Percentiles rank a stretch among this genome's conserved stretches.
phyloP scores from a whole-genome alignment of 1,284 basidiomycete species.

The Rhizoctonia solani region DNA sequence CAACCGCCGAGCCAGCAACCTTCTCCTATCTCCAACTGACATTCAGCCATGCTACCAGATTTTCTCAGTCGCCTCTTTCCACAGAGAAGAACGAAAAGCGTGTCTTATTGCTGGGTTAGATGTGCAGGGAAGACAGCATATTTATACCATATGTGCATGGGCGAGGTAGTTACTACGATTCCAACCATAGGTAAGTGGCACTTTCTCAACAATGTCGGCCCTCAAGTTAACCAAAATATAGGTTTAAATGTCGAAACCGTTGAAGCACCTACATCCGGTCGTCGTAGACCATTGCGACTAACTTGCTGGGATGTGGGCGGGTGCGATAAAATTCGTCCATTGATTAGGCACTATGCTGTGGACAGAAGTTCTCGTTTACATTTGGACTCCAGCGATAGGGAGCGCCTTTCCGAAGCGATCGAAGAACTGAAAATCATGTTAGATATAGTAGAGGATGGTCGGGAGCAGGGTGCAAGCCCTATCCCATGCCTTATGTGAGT shows the following conservation, averaged over 20 bases:
- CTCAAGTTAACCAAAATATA: background rate
- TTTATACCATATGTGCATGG: slow-evolving; percentile 4
- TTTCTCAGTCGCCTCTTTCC: slow-evolving; percentile 16
- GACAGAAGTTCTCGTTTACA: slow-evolving; percentile 9
- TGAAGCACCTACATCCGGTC: background rate
- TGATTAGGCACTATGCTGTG: slow-evolving; percentile 4
- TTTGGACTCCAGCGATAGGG: slow-evolving; percentile 21
- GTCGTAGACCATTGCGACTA: slow-evolving; percentile 5
- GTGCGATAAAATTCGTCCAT: slow-evolving; percentile 20
- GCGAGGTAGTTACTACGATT: slow-evolving; percentile 27
- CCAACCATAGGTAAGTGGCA: slow-evolving; percentile 17
- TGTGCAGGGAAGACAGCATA: slow-evolving; percentile 19
- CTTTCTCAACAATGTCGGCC: background rate
- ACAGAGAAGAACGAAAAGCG: background rate
- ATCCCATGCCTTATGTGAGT: slow-evolving; percentile 18
- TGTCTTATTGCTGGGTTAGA: slow-evolving; percentile 14
- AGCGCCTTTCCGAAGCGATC: slow-evolving; percentile 5
- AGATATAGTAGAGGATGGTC: background rate
- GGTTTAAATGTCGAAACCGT: slow-evolving; percentile 23
- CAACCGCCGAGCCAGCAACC: background rate
- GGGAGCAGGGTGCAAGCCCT: background rate
- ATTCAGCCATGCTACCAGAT: slow-evolving; percentile 3
- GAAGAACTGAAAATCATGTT: slow-evolving; percentile 4
- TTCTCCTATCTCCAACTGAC: background rate
- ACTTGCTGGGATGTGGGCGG: slow-evolving; percentile 30